A percentile compares a stretch with the other conserved stretches of the same genome.
These are phyloP conservation scores for Orbilia blumenaviensis DNA, from an alignment of 2,329 filamentous ascomycete species.

Conservation along the genomic window DNA sequence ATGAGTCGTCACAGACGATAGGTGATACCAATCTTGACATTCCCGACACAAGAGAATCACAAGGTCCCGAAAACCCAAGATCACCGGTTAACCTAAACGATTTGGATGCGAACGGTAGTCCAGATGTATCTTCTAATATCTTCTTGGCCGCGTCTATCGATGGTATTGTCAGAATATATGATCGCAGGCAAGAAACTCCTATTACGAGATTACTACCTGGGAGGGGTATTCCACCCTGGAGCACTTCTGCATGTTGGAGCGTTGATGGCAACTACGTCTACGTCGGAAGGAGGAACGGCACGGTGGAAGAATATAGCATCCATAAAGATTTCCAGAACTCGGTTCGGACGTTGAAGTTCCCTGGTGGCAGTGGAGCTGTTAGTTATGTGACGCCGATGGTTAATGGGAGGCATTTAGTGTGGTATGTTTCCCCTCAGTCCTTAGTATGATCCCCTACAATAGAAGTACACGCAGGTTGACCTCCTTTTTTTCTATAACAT, in stretches of 20 bases:
- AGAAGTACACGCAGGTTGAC: not conserved
- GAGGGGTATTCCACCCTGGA: constrained; percentile 87
- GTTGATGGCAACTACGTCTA: constrained; percentile 96
- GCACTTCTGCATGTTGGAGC: constrained; percentile 96
- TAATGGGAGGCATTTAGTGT: constrained; percentile 90
- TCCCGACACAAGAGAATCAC: constrained; percentile 46
- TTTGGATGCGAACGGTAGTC: constrained; percentile 61
- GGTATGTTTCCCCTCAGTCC: constrained; percentile 66
- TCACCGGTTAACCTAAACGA: constrained; percentile 61
- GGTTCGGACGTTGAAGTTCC: constrained; percentile 83
- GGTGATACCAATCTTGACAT: constrained; percentile 62
- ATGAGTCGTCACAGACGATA: constrained; percentile 60
- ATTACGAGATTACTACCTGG: constrained; percentile 80
- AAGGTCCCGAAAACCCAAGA: constrained; percentile 53
- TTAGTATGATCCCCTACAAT: too few species aligned
- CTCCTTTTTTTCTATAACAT: not conserved
- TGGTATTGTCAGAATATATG: constrained; percentile 92
- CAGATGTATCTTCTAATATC: constrained; percentile 72
- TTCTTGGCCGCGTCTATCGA: constrained; percentile 91
- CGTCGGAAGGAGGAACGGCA: constrained; percentile 86
- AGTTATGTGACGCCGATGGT: constrained; percentile 89
- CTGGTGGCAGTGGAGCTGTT: constrained; percentile 85
- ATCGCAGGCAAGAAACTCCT: constrained; percentile 77
- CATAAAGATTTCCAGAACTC: constrained; percentile 81
- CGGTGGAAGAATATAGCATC: constrained; percentile 91